A percentile compares a stretch with the other conserved stretches of the same genome.
Conservation (phyloP, 768 basidiomycete species). For the Lactarius indigo region DNA sequence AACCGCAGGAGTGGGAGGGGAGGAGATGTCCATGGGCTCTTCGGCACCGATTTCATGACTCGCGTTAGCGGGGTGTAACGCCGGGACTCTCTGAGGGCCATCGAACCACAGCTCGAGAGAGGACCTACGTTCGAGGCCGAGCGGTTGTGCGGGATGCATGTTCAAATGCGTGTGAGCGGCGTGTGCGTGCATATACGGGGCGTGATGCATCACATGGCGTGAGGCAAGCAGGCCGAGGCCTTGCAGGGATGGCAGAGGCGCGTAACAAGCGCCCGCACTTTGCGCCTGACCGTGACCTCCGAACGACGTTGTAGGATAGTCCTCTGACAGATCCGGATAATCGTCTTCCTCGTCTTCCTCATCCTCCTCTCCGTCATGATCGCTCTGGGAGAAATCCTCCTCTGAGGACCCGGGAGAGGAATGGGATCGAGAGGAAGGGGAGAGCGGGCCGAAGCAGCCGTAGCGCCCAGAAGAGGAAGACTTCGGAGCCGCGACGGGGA, state of each 20-base stretch:
- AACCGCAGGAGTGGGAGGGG: conserved; percentile 10
- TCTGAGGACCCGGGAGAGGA: conserved; percentile 37
- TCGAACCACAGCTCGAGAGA: conserved; percentile 21
- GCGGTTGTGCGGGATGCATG: conserved; percentile 11
- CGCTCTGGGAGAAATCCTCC: conserved; percentile 29
- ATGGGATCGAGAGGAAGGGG: conserved; percentile 41
- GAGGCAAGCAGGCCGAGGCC: conserved; percentile 26
- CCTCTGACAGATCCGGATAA: conserved; percentile 40
- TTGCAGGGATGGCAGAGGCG: conserved; percentile 22
- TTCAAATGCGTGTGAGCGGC: conserved; percentile 13
- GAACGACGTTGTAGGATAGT: conserved; percentile 16
- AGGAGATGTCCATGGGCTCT: conserved; percentile 18
- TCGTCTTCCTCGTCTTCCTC: conserved; percentile 50
- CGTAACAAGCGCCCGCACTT: conserved; percentile 14
- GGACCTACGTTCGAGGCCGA: conserved; percentile 14
- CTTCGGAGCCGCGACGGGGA: conserved; percentile 28
- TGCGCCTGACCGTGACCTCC: conserved; percentile 13
- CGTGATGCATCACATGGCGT: conserved; percentile 22
- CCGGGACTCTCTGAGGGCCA: conserved; percentile 2
- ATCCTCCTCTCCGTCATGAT: conserved; percentile 13
- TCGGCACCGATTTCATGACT: conserved; percentile 1
- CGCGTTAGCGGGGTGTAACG: background rate
- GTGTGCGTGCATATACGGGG: conserved; percentile 19
- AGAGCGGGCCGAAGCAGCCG: conserved; percentile 44
- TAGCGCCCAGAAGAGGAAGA: conserved; percentile 55